phyloP scores from a whole-genome alignment of 768 basidiomycete species.

The Mycena rosella region DNA sequence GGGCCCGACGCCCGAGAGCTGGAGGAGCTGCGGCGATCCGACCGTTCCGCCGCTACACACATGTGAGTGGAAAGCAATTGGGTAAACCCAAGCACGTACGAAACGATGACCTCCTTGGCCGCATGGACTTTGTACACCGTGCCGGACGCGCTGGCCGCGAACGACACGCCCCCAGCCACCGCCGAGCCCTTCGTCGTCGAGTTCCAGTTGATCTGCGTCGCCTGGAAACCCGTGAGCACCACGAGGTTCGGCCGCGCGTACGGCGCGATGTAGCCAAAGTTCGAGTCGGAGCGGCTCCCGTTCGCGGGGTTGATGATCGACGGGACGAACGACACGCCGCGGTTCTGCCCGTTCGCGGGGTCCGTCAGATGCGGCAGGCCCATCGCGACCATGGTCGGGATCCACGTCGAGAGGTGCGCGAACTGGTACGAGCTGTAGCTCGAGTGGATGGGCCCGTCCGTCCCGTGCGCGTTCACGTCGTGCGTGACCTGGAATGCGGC shows the following conservation, averaged over 20 bases:
- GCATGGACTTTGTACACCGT: conserved; percentile 31
- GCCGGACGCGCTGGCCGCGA: conserved; percentile 24
- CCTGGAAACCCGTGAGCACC: conserved; percentile 36
- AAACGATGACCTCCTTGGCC: conserved; percentile 36
- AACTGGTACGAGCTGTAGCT: conserved; percentile 37
- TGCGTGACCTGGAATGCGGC: conserved; percentile 27
- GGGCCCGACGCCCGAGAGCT: conserved; percentile 35
- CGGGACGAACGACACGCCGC: conserved; percentile 33
- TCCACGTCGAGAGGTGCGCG: conserved; percentile 32
- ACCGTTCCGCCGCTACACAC: conserved; percentile 26
- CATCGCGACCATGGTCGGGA: conserved; percentile 35
- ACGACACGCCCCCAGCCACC: conserved; percentile 35
- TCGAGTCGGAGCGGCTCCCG: conserved; percentile 36
- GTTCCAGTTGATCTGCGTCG: conserved; percentile 34
- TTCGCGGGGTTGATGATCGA: conserved; percentile 36
- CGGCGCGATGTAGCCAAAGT: conserved; percentile 36
- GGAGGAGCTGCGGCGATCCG: conserved; percentile 34
- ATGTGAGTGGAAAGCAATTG: background rate
- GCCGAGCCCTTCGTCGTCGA: conserved; percentile 29
- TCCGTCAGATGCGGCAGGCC: conserved; percentile 30
- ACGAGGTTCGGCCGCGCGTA: conserved; percentile 31
- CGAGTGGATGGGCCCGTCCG: conserved; percentile 32
- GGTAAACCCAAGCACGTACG: conserved; percentile 16
- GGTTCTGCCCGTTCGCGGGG: conserved; percentile 34
- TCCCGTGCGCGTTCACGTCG: conserved; percentile 32